A percentile compares a stretch with the other conserved stretches of the same genome.
Evolutionary conservation across 768 basidiomycete species (phyloP).

Genomic region (Leccinum arenicola): DNA sequence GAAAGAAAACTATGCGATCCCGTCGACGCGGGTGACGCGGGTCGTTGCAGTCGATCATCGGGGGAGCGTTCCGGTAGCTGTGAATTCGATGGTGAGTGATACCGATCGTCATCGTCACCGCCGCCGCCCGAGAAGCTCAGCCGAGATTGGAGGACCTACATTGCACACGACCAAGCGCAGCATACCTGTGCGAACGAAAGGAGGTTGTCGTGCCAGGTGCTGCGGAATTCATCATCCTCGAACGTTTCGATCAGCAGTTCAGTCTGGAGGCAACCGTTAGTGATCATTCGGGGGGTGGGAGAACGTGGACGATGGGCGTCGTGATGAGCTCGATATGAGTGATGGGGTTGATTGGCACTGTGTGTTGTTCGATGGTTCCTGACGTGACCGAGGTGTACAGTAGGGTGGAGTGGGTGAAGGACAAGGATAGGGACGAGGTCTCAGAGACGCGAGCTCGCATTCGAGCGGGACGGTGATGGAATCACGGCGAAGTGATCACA

Average conservation of each 20-base stretch:
- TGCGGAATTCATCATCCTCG: slow-evolving; percentile 12
- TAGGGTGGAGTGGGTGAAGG: slow-evolving; percentile 24
- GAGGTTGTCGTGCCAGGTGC: slow-evolving; percentile 22
- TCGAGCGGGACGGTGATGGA: slow-evolving; percentile 14
- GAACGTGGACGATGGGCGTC: slow-evolving; percentile 20
- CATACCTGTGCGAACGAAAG: slow-evolving; percentile 27
- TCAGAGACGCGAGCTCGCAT: slow-evolving; percentile 11
- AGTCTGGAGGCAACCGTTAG: slow-evolving; percentile 14
- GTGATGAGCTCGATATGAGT: slow-evolving; percentile 18
- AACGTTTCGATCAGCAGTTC: slow-evolving; percentile 24
- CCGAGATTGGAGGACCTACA: slow-evolving; percentile 16
- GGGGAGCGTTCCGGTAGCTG: slow-evolving; percentile 78
- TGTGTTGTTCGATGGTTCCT: slow-evolving; percentile 1
- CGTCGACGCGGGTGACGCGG: slow-evolving; percentile 85
- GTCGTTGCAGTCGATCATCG: slow-evolving; percentile 84
- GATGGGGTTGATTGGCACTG: slow-evolving; percentile 5
- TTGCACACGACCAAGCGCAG: slow-evolving; percentile 23
- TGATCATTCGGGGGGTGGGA: slow-evolving; percentile 7
- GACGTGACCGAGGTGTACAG: slow-evolving; percentile 10
- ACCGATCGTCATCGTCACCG: background rate
- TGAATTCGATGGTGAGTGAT: slow-evolving; percentile 58
- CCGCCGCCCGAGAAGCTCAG: slow-evolving; percentile 16
- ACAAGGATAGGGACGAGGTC: slow-evolving; percentile 16
- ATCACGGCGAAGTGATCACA: too few relatives aligned
- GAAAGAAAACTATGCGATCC: slow-evolving; percentile 90